Base-by-base conservation (phyloP, 345 rosid genomes). In the Syzygium jambos region DNA sequence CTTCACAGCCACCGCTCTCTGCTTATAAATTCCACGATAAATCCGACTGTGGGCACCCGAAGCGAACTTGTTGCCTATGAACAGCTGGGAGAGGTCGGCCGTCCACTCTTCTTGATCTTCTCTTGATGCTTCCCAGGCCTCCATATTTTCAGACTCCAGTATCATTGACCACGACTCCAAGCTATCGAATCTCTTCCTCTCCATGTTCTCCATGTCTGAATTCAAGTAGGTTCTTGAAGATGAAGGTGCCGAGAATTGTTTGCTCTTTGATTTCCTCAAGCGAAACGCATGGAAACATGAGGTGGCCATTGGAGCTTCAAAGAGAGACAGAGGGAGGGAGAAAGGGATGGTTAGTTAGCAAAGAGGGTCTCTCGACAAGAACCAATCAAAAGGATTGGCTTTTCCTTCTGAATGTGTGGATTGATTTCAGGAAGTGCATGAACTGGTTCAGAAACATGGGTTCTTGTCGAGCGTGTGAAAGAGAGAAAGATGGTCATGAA, bases 101-200 rank as follows among this genome's bases (percentile, higher is more conserved):
- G 97, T 96, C 99, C 99, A 98, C 85, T 98, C 99, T 54, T 96
- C 99, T 90, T 93, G 93, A 89, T 97, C 98, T 55, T 95, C 98
- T 87, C 93, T 95, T 4, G 99, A 91, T 0, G 92, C 95, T 88
- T 98, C 99, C 99, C 99, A 98, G 4, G 96, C 92, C 93, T 96
- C 99, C 63, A 98, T 95, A 91, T 95, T 98, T 88, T 98, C 99
- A 0, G 99, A 98, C 54, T 98, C 99, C 65, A 98, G 85, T 51
- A 98, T 95, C 99, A 95, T 98, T 7, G 98, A 97, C 99, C 99
- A 97, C 57, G 99, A 96, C 56, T 96, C 99, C 95, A 96, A 85
- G 92, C 99, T 96, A 86, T 98, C 99, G 78, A 98, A 98, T 91
- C 99, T 94, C 89, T 88, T 96, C 93, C 93, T 95, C 89, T 96